A percentile compares a stretch with the other conserved stretches of the same genome.
Evolutionary conservation across 192 early-diverging fungal genomes (phyloP).

Genomic region (Coemansia sp.): DNA sequence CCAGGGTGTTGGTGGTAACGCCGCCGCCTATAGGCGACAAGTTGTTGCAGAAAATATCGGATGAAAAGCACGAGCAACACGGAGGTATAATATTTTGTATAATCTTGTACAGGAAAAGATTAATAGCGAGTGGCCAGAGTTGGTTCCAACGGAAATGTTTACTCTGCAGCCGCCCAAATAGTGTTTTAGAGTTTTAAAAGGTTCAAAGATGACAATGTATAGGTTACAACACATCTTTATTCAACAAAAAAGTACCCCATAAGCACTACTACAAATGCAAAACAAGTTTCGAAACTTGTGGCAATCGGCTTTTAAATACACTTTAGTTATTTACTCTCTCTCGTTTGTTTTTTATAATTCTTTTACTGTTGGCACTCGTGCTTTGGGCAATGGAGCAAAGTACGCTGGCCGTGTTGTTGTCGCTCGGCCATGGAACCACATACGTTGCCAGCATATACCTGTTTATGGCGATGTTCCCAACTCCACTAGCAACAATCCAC

Average conservation of each 20-base stretch:
- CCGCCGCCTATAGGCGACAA: slow-evolving; percentile 68
- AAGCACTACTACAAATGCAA: not conserved
- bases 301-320: not conserved
- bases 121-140: too few relatives aligned
- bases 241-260: not conserved
- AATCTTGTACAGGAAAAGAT: too few relatives aligned
- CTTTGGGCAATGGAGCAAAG: slow-evolving; percentile 3
- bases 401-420: slow-evolving; percentile 16
- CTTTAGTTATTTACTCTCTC: not conserved
- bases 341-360: not conserved
- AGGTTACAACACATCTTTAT: too few relatives aligned
- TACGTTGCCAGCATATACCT: slow-evolving; percentile 38
- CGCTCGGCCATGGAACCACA: slow-evolving; percentile 18
- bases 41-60: too few relatives aligned
- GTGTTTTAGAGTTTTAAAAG: too few relatives aligned
- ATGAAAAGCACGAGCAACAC: too few relatives aligned
- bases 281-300: too few relatives aligned
- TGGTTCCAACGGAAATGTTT: too few relatives aligned
- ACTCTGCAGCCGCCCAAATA: too few relatives aligned
- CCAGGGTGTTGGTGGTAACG: slow-evolving; percentile 66
- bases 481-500: slow-evolving; percentile 10
- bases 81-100: too few relatives aligned
- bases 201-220: too few relatives aligned
- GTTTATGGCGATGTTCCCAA: slow-evolving; percentile 16
- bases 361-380: not conserved